Base-by-base conservation (phyloP, 2,329 filamentous ascomycete species). In the Davidsoniella neocaledoniae region DNA sequence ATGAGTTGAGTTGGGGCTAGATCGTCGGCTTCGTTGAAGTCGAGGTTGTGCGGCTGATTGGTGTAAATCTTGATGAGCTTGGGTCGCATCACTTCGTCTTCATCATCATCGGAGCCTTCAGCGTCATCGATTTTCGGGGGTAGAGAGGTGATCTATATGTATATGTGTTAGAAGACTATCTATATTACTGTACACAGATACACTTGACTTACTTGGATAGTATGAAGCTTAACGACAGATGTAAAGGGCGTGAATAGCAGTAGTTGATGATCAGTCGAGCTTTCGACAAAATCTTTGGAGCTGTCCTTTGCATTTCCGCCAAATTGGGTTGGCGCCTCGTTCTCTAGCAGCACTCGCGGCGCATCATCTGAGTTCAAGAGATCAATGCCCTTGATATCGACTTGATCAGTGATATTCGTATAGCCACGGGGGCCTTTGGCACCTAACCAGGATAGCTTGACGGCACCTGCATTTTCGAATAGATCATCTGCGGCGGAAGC, bases 231-330 rank as follows among this genome's bases (percentile, higher is more conserved):
- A 56, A 94, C 63, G 44, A 79, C 85, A 29, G 82, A 78, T 63
- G 88, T 82, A 67, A 98, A 94, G 1, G 91, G 90, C 51, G 93
- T 73, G 65, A 81, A 96, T 43, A 98, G 74, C 74, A 96, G 84
- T 54, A 98, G 70, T 70, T 98, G 91, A 67, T 96, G 88, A 61
- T 98, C 91, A 36, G 90, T 93, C 61, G 95, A 90, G 64, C 86
- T 95, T 70, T 95, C 86, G 19, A 96, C 80, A 81, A 85, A 96
- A 65, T 98, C 90, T 61, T 55, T 25, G 68, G 63, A 33, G 55
- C 53, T 33, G 68, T 66, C 8, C 66, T 63, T 16, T 63, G 65
- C 60, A 79, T 79, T 50, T 67, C 73, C 58, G 2, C 43, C 43
- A 16, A 45, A 17, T 21, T 10, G n/a, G 43, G 3, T 26, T n/a